phyloP scores from a whole-genome alignment of 441 rosid genomes.

The Jatropha podagrica region DNA sequence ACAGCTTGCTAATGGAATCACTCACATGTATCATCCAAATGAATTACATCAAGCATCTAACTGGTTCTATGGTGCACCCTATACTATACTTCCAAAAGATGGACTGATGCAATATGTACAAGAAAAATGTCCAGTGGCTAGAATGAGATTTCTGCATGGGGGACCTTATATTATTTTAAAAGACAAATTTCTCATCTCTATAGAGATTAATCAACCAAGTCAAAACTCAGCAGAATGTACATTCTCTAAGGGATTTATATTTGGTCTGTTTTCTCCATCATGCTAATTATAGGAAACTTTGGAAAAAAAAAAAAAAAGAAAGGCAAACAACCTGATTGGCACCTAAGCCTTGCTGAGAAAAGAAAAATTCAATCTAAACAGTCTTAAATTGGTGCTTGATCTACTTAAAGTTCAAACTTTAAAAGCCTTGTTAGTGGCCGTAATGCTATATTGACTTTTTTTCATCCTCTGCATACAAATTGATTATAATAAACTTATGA shows the following conservation, averaged over 20 bases:
- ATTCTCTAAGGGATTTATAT: not conserved
- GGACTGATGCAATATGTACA: not conserved
- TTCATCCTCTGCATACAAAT: no score
- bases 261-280: not conserved
- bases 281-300: not conserved
- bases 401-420: not conserved
- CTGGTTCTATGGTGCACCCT: not conserved
- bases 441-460: not conserved
- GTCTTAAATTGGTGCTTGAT: not conserved
- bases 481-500: no score
- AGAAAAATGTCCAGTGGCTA: not conserved
- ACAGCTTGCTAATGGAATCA: not conserved
- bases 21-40: not conserved
- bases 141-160: not conserved
- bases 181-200: not conserved
- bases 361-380: not conserved
- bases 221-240: not conserved
- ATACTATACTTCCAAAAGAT: not conserved
- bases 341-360: not conserved
- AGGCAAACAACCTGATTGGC: not conserved
- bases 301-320: not conserved
- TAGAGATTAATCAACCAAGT: not conserved
- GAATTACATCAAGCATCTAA: not conserved
- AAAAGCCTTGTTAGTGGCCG: not conserved
- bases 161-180: not conserved